These are phyloP conservation scores for Neurospora tetrasperma DNA, from an alignment of 495 filamentous ascomycete genomes.

Conservation along the genomic window DNA sequence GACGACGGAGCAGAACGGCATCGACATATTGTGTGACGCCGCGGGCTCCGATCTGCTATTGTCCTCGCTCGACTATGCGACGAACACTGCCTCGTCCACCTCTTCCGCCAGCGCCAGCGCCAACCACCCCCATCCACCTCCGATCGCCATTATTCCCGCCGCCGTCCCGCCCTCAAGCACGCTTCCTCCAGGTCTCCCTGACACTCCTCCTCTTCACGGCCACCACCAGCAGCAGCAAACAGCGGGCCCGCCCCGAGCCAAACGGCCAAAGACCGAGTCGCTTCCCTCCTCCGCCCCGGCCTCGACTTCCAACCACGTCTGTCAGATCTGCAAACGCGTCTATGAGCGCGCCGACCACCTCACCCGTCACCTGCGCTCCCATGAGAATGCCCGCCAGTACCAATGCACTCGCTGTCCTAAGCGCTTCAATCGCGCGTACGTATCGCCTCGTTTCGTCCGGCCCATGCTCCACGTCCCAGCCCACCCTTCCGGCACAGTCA, in stretches of 20 bases:
- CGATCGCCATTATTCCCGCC: not conserved
- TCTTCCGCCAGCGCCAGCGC: not conserved
- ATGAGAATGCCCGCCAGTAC: constrained; percentile 18
- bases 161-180: not conserved
- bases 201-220: not conserved
- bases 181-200: not conserved
- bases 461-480: not conserved
- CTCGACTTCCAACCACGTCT: constrained; percentile 11
- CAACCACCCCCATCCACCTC: not conserved
- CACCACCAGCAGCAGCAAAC: not conserved
- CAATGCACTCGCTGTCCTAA: constrained; percentile 16
- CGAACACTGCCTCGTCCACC: not conserved
- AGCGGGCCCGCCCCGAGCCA: constrained; percentile 1
- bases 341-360: constrained; percentile 19
- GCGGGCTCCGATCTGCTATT: constrained; percentile 10
- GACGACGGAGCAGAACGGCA: constrained; percentile 13
- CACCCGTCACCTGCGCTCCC: constrained; percentile 16
- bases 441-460: not conserved
- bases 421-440: constrained; percentile 18
- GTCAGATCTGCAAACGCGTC: constrained; percentile 12
- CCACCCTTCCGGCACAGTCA: too few relatives aligned
- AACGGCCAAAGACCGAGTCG: constrained; percentile 5
- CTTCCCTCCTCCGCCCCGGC: not conserved
- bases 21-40: constrained; percentile 17
- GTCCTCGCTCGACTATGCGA: not conserved